Evolutionary conservation across 495 filamentous ascomycete species (phyloP), one percentile per base, ranked within the genome.

Genomic region (Tuber borchii): DNA sequence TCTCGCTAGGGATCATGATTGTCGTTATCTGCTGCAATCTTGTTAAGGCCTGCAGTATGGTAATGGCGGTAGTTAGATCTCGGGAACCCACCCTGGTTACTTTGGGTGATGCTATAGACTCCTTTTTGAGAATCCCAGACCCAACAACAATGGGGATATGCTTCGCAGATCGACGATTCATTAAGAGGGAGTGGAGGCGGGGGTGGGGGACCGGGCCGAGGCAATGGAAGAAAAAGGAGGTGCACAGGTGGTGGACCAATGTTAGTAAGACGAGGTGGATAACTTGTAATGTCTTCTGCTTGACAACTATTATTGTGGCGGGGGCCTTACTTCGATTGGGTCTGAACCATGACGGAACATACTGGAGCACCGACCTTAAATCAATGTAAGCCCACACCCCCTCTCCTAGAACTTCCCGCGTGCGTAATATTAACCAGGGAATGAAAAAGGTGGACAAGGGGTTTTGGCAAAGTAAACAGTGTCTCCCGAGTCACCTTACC

Each of bases 1-100:
- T 85, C 46, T 78, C 75, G 42, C 72, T 84, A 42, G 78, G 79
- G 2, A 75, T 87, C 20, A 80, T 83, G 39, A 72, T 85, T 16
- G 73, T 6, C 5, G 39, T 40, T 40, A 40, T 40, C 39, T 40
- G 39, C 39, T 40, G 39, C 39, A 40, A 40, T 40, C 39, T 40
- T 40, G 39, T 40, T 2, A 40, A 40, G 5, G 39, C 39, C 2
- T 40, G 39, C 39, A 61, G 80, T 9, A 81, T 87, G 61, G 74
- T 84, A 2, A 42, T 78, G 39, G 76, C 76, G 34, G 61, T 81
- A 48, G 75, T 78, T 31, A 19, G 78, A 70, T 69, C 74, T 8
- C 74, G 84, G 9, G 73, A 75, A 2, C 31, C 48, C 9, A 43
- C 68, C 2, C 26, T 75, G 7, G 73, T 75, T n/a, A 75, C 73